These are phyloP conservation scores for Xylariaceae sp. DNA, from an alignment of 2,329 filamentous ascomycete species.

Conservation along the genomic window DNA sequence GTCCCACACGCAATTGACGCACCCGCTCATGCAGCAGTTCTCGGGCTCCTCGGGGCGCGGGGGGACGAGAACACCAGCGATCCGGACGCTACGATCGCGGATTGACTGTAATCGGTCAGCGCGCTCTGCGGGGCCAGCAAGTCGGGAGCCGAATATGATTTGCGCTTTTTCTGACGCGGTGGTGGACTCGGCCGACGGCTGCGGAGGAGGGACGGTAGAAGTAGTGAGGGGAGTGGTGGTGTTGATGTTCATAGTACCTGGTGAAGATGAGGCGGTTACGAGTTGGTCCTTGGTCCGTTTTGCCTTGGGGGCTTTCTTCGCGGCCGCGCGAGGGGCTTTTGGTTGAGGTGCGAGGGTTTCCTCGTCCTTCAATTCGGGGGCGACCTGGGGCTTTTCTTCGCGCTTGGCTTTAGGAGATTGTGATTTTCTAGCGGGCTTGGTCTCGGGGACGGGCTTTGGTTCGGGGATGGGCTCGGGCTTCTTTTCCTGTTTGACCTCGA, in stretches of 20 bases:
- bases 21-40: constrained; percentile 99
- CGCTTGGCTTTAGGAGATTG: constrained; percentile 31
- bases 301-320: constrained; percentile 20
- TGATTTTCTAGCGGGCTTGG: neutral
- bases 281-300: constrained; percentile 13
- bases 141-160: constrained; percentile 75
- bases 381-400: neutral
- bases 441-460: neutral
- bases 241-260: constrained; percentile 16
- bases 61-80: constrained; percentile 78
- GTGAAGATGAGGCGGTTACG: constrained; percentile 26
- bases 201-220: constrained; percentile 17
- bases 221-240: constrained; percentile 15
- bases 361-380: constrained; percentile 37
- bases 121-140: constrained; percentile 67
- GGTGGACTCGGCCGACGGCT: constrained; percentile 33
- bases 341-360: constrained; percentile 38
- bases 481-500: constrained; percentile 19
- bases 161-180: constrained; percentile 51
- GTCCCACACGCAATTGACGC: constrained; percentile 97
- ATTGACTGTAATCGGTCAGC: constrained; percentile 54
- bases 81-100: constrained; percentile 52
- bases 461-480: neutral
- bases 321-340: constrained; percentile 23
- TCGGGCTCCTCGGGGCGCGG: constrained; percentile 84